These are phyloP conservation scores for Gnaphalium uliginosum DNA, from an alignment of 129 eudicot species.

Conservation along the genomic window DNA sequence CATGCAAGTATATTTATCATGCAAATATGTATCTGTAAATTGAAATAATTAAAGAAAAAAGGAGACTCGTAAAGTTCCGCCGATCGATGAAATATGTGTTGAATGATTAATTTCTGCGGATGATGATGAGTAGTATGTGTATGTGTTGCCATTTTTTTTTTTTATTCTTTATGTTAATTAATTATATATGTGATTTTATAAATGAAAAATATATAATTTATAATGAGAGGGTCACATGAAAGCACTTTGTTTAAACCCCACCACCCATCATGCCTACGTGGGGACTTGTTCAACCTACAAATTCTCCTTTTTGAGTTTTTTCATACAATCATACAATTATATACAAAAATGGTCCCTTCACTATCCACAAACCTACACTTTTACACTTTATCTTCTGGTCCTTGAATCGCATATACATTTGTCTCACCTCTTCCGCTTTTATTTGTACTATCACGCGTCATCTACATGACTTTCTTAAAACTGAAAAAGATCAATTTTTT, in stretches of 20 bases:
- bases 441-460: too few species aligned
- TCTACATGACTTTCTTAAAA: too few species aligned
- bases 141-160: background rate
- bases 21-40: background rate
- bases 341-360: too few species aligned
- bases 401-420: too few species aligned
- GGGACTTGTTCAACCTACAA: constrained; percentile 27
- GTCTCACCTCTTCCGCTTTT: too few species aligned
- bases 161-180: background rate
- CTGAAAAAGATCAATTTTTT: too few species aligned
- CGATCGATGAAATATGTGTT: constrained; percentile 24
- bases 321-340: too few species aligned
- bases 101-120: constrained; percentile 3
- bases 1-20: background rate
- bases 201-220: background rate
- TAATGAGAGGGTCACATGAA: constrained; percentile 44
- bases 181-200: background rate
- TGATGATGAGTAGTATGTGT: background rate
- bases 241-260: constrained; percentile 35
- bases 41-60: background rate
- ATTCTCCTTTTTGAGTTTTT: background rate
- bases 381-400: too few species aligned
- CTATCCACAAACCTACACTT: too few species aligned
- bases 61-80: constrained; percentile 28
- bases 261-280: constrained; percentile 31